Evolutionary conservation across 805 yeast genomes (phyloP), one percentile per base, ranked within the genome.

Genomic region (Metschnikowia koreensis): DNA sequence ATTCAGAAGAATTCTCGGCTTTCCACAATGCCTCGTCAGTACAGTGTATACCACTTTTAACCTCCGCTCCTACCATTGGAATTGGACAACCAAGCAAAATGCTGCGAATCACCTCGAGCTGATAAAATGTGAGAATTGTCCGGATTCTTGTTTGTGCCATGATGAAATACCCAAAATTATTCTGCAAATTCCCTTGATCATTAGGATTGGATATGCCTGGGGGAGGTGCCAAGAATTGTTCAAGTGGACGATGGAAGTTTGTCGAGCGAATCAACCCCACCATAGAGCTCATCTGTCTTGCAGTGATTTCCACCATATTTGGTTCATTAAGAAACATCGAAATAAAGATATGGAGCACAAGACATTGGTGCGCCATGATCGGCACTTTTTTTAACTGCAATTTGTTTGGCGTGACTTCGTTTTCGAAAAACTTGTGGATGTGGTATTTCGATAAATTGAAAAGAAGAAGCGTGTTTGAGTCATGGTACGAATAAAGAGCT

Each of bases 401-500:
- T 55, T 77, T 77, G 57, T 70, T 75, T 61, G 61, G 66, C 50
- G 74, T 76, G 61, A 66, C 73, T 64, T 74, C 77, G 41, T 68
- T 69, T 58, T 84, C 90, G 73, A 87, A 77, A 57, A 77, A 82
- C 54, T 80, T 80, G 62, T 86, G 89, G 50, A 87, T 81, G 56
- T 85, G 81, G 50, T 73, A 80, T 62, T 87, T 80, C 15, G 89
- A 78, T 52, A 87, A 77, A 62, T 85, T 85, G 66, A 85, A 86
- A 52, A 87, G 68, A 9, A 87, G 73, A 60, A 86, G 76, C 0
- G 97, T 88, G 63, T 88, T 88, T 37, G 84, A 71, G 33, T 90
- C 87, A 61, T 87, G 91, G 69, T 87, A 89, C 0, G 89, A 82
- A 62, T 88, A 89, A 22, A 92, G 75, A 0, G 97, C 96, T 41